A percentile compares a stretch with the other conserved stretches of the same genome.
phyloP scores from a whole-genome alignment of 208 protist species.

The Trypanosoma platydactyli region DNA sequence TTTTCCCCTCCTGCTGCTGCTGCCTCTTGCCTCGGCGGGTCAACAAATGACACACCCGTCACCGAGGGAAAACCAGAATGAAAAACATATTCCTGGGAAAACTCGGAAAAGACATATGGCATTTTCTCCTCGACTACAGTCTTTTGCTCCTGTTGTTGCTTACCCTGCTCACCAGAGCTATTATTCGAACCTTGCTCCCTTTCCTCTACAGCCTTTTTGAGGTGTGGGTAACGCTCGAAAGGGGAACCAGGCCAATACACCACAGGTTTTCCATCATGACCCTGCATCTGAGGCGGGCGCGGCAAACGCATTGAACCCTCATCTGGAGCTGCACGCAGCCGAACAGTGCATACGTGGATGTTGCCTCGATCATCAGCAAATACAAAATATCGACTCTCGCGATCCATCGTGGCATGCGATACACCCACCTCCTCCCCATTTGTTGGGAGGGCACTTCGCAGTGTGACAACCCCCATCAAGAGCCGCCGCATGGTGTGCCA shows the following conservation, averaged over 20 bases:
- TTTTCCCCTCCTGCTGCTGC: too few relatives aligned
- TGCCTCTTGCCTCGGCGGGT: not conserved
- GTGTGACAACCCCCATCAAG: conserved; percentile 57
- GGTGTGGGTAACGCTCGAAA: conserved; percentile 5
- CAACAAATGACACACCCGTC: conserved; percentile 28
- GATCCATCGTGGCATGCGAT: conserved; percentile 32
- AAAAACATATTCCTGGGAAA: conserved; percentile 31
- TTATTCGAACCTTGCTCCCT: not conserved
- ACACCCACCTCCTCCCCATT: conserved; percentile 26
- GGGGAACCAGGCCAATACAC: conserved; percentile 28
- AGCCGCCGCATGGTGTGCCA: conserved; percentile 76
- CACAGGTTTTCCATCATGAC: not conserved
- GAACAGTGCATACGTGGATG: conserved; percentile 67
- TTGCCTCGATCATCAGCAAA: conserved; percentile 73
- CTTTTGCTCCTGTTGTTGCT: not conserved
- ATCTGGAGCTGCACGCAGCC: conserved; percentile 20
- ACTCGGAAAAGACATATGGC: conserved; percentile 27
- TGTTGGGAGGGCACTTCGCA: conserved; percentile 35
- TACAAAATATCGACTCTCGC: conserved; percentile 36
- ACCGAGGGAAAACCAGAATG: conserved; percentile 28
- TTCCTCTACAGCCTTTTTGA: not conserved
- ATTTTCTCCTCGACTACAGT: conserved; percentile 21
- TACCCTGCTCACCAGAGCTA: not conserved
- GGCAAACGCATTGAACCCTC: conserved; percentile 1
- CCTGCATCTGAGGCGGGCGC: not conserved